Percentiles rank a stretch among this genome's conserved stretches.
Evolutionary conservation across 257 asterid genomes (phyloP).

Genomic region (Scutellaria galericulata): DNA sequence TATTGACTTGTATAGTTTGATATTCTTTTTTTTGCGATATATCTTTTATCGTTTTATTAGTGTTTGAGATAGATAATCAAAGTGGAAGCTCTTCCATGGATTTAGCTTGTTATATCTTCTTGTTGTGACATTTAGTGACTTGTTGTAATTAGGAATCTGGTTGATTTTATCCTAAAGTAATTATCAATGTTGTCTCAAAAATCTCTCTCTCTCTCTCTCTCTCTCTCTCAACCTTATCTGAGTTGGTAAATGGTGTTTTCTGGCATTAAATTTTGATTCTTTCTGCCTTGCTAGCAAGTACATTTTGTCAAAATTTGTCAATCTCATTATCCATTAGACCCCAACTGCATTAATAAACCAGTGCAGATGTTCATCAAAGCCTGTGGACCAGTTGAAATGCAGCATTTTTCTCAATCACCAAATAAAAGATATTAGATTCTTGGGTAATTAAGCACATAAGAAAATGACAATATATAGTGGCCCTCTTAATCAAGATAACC

Average conservation of each 20-base stretch:
- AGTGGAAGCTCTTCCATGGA: conserved; percentile 30
- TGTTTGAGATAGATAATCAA: conserved; percentile 33
- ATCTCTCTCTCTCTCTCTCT: neutral
- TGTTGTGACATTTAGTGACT: neutral
- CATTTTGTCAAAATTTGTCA: conserved; percentile 23
- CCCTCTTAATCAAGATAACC: conserved; percentile 26
- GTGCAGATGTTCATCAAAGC: conserved; percentile 18
- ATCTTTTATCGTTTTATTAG: conserved; percentile 33
- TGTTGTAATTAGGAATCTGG: neutral
- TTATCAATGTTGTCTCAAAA: no score
- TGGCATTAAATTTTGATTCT: conserved; percentile 36
- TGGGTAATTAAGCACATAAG: conserved; percentile 28
- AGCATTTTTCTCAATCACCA: conserved; percentile 29
- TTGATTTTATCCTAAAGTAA: neutral
- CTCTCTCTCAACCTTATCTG: conserved; percentile 20
- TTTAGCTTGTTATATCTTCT: conserved; percentile 1
- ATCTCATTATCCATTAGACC: conserved; percentile 31
- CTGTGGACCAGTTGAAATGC: conserved; percentile 25
- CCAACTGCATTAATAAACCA: conserved; percentile 32
- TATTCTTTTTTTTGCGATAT: conserved; percentile 37
- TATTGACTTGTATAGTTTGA: conserved; percentile 45
- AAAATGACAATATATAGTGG: conserved; percentile 38
- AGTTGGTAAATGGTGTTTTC: conserved; percentile 41
- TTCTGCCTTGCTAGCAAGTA: conserved; percentile 26
- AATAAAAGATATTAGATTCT: conserved; percentile 15